These are phyloP conservation scores for Aureobasidium melanogenum DNA, from an alignment of 2,329 filamentous ascomycete genomes.

Conservation along the genomic window DNA sequence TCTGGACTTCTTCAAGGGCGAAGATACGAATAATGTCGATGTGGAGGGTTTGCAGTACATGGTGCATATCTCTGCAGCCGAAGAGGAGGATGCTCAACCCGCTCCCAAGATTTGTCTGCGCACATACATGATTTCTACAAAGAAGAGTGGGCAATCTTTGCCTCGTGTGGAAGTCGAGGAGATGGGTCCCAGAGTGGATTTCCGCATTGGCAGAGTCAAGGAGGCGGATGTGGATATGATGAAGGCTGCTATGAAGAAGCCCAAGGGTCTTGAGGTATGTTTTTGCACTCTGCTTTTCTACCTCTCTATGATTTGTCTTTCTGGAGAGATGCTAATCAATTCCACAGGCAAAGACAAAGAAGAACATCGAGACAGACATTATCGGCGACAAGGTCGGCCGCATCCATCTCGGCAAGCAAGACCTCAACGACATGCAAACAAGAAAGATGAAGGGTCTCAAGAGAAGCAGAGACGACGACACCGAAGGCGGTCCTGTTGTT, in stretches of 20 bases:
- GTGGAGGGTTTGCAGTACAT: conserved; percentile 92
- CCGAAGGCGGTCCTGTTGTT: conserved; percentile 39
- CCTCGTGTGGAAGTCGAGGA: conserved; percentile 90
- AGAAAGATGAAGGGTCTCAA: conserved; percentile 99
- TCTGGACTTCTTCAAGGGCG: conserved; percentile 83
- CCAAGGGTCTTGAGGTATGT: conserved; percentile 63
- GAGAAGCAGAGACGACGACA: conserved; percentile 58
- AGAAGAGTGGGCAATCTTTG: conserved; percentile 68
- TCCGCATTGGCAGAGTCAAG: conserved; percentile 70
- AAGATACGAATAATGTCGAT: conserved; percentile 72
- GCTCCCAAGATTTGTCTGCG: conserved; percentile 53
- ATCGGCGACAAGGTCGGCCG: conserved; percentile 96
- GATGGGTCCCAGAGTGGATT: conserved; percentile 90
- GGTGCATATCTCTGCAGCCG: conserved; percentile 67
- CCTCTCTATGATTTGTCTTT: neutral
- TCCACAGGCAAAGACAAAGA: conserved; percentile 60
- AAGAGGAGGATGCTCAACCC: conserved; percentile 36
- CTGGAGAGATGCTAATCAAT: neutral
- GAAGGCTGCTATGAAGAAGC: conserved; percentile 86
- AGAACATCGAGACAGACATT: conserved; percentile 85
- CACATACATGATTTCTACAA: conserved; percentile 78
- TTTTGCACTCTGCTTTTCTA: neutral
- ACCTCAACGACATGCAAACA: conserved; percentile 79
- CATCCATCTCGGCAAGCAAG: conserved; percentile 84
- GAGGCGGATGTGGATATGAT: conserved; percentile 69